Percentiles rank a stretch among this genome's conserved stretches.
Evolutionary conservation across 768 basidiomycete species (phyloP).

Genomic region (Leccinum rimulosum): DNA sequence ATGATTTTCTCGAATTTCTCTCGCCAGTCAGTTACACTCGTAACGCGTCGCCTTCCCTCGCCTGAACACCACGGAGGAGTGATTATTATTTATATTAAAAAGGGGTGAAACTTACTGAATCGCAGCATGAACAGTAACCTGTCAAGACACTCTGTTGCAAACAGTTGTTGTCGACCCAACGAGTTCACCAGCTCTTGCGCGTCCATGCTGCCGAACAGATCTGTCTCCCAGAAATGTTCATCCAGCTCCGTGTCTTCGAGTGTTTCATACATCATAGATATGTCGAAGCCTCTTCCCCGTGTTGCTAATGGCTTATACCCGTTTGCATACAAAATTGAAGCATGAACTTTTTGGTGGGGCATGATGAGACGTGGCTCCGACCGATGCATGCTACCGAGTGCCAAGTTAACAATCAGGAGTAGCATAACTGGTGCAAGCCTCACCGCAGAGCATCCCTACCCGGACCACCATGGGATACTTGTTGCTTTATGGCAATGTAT

Average conservation of each 20-base stretch:
- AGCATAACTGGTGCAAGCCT: background rate
- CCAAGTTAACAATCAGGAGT: background rate
- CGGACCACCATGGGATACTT: background rate
- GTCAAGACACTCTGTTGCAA: background rate
- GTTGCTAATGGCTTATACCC: background rate
- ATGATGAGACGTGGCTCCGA: conserved; percentile 12
- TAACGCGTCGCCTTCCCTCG: background rate
- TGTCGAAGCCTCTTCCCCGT: background rate
- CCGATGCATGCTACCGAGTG: conserved; percentile 3
- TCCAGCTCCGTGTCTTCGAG: background rate
- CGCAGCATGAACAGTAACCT: background rate
- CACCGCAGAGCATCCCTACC: conserved; percentile 8
- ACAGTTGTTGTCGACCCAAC: background rate
- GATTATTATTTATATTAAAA: background rate
- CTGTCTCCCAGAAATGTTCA: conserved; percentile 10
- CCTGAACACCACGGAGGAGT: background rate
- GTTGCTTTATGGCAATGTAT: conserved; percentile 14
- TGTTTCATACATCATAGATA: background rate
- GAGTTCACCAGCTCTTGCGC: background rate
- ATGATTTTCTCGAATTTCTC: background rate
- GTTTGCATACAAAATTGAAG: background rate
- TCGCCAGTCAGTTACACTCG: background rate
- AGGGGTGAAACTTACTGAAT: background rate
- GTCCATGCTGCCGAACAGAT: background rate
- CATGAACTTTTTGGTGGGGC: background rate